phyloP scores from a whole-genome alignment of 2,329 filamentous ascomycete species.

The Sphaerulina populicola region DNA sequence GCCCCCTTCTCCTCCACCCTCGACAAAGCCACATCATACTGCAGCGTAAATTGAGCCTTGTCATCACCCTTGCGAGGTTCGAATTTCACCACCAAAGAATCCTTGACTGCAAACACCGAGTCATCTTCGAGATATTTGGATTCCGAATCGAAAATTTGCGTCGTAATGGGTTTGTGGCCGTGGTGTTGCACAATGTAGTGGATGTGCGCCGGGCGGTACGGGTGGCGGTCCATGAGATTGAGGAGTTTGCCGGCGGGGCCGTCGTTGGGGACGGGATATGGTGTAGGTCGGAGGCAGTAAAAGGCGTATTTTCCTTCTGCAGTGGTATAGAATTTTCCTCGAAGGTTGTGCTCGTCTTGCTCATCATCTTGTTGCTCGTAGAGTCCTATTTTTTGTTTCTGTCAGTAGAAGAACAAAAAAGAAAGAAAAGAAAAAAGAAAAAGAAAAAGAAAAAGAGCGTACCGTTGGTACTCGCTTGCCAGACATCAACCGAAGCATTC shows the following conservation, averaged over 20 bases:
- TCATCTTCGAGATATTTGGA: conserved; percentile 18
- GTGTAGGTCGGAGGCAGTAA: conserved; percentile 23
- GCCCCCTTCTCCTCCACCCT: conserved; percentile 22
- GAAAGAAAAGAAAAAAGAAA: background rate
- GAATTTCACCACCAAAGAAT: conserved; percentile 52
- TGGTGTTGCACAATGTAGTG: conserved; percentile 38
- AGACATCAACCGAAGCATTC: conserved; percentile 63
- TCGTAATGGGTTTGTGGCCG: conserved; percentile 62
- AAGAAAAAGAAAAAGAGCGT: background rate
- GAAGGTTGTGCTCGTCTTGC: conserved; percentile 65
- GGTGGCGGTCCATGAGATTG: conserved; percentile 52
- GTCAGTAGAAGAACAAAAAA: background rate
- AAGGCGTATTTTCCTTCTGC: conserved; percentile 20
- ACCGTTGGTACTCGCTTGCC: conserved; percentile 67
- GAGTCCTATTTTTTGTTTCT: conserved; percentile 36
- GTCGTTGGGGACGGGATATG: conserved; percentile 19
- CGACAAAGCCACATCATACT: conserved; percentile 18
- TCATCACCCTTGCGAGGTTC: conserved; percentile 45
- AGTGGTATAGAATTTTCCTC: conserved; percentile 63
- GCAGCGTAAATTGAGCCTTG: conserved; percentile 16
- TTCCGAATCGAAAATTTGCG: conserved; percentile 62
- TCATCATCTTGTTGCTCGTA: conserved; percentile 63
- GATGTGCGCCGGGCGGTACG: conserved; percentile 56
- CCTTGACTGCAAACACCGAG: conserved; percentile 25
- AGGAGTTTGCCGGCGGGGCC: conserved; percentile 45